Evolutionary conservation across 495 filamentous ascomycete genomes (phyloP), one percentile per base, ranked within the genome.

Genomic region (Rostrohypoxylon terebratum): DNA sequence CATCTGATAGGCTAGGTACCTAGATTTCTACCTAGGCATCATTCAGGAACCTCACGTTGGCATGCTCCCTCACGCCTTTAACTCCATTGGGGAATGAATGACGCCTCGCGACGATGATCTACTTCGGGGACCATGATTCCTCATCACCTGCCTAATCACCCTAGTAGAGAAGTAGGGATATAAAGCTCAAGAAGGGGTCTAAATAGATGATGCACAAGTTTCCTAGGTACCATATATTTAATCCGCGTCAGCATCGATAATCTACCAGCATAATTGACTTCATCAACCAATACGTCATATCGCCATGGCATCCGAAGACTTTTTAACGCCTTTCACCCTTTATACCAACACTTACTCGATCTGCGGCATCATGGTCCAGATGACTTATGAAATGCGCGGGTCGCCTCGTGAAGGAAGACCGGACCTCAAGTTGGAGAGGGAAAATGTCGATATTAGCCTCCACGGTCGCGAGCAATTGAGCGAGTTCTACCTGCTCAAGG

Each of bases 391-490:
- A 16, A 47, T 59, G 42, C 40, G 28, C 28, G 63, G 51, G 10
- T 9, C 51, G 7, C 51, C 18, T 7, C 42, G 16, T 11, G 40
- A 59, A 11, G 40, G 63, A 25, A 9, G 51, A 7, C 51, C 40
- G 20, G 51, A 58, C 14, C 33, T 66, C 38, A 58, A 58, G 28
- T 9, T 64, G 6, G 60, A 54, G 6, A 1, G 31, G 14, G 57
- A 57, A 14, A 21, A 47, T 36, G 20, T 47, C 11, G 25, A 65
- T 14, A 57, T 57, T 10, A 13, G 34, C 31, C 34, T 8, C 25
- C 0, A 18, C 4, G 38, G n/a, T 16, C 62, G 62, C 23, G 62
- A 65, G 50, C 36, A 65, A 25, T 55, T 65, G 62, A 65, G 50
- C 38, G 50, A 65, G 13, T 57, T 51, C 11, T 65, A 55, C 62